Conservation (phyloP, 2,329 filamentous ascomycete species). For the Paramyrothecium sp. region DNA sequence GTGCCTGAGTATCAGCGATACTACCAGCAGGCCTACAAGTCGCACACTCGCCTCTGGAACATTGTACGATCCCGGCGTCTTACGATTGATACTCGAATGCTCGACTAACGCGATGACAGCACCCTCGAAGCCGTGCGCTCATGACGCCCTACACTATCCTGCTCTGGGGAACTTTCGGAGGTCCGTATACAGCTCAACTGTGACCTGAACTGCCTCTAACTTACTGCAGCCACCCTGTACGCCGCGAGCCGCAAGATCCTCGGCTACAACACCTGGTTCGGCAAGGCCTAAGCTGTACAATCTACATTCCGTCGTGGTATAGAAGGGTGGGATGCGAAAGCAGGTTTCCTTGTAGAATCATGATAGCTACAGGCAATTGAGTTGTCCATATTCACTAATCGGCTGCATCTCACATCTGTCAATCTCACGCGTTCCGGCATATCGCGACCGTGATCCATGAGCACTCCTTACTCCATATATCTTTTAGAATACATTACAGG, state of each 20-base stretch:
- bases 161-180: slow-evolving; percentile 60
- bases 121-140: slow-evolving; percentile 62
- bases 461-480: background rate
- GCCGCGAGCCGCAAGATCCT: slow-evolving; percentile 71
- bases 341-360: slow-evolving; percentile 6
- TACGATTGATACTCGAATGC: background rate
- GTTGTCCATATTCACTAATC: slow-evolving; percentile 18
- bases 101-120: slow-evolving; percentile 38
- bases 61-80: slow-evolving; percentile 57
- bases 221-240: slow-evolving; percentile 56
- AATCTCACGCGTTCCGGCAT: background rate
- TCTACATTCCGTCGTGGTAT: background rate
- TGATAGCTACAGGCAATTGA: slow-evolving; percentile 16
- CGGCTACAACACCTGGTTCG: slow-evolving; percentile 79
- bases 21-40: slow-evolving; percentile 72
- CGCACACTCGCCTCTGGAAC: slow-evolving; percentile 70
- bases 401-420: background rate
- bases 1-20: slow-evolving; percentile 73
- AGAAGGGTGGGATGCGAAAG: background rate
- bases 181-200: slow-evolving; percentile 42
- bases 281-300: slow-evolving; percentile 44
- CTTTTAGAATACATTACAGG: background rate
- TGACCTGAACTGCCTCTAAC: background rate
- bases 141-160: slow-evolving; percentile 68
- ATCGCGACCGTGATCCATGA: background rate